Evolutionary conservation across 1,139 yeast genomes (phyloP), one percentile per base, ranked within the genome.

Genomic region (Spathaspora jeffriesii): DNA sequence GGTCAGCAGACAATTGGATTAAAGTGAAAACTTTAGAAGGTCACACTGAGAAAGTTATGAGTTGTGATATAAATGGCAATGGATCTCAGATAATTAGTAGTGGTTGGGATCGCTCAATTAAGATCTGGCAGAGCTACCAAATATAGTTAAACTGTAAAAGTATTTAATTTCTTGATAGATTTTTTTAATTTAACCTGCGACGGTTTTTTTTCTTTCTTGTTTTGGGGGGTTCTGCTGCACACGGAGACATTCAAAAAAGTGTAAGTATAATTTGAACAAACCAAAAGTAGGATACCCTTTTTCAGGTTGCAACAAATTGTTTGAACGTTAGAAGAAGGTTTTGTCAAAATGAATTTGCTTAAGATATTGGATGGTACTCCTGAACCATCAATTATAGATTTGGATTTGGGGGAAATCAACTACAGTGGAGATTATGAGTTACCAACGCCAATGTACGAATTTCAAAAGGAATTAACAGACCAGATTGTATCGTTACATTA

Each of bases 401-500:
- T 76, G 36, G 73, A 73, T 46, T 62, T 73, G 38, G 71, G 61
- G 44, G 62, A 58, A 28, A 54, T 59, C 47, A 73, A 69, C 50
- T 64, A 61, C 4, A 78, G 85, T 1, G 88, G 92, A 9, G 96
- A 88, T 57, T 90, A 89, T 63, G 79, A 82, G 63, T 71, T 92
- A 39, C 90, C 96, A 0, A 88, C 96, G 5, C 92, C 96, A 2
- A 84, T 92, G 85, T 83, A 88, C 50, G 91, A 88, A 52, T 87
- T 89, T 56, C 98, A 93, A 62, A 86, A 85, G 58, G 96, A 90
- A 60, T 76, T 93, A 46, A 88, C 93, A n/a, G 96, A 92, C 67
- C 96, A 91, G 62, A 91, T 93, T 25, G 88, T 93, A 7, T 88
- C 96, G 1, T 71, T 91, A 40, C 98, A 93, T 64, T 91, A 91